Evolutionary conservation across 2,329 filamentous ascomycete species (phyloP), one percentile per base, ranked within the genome.

Genomic region (Arthrobotrys entomopaga): DNA sequence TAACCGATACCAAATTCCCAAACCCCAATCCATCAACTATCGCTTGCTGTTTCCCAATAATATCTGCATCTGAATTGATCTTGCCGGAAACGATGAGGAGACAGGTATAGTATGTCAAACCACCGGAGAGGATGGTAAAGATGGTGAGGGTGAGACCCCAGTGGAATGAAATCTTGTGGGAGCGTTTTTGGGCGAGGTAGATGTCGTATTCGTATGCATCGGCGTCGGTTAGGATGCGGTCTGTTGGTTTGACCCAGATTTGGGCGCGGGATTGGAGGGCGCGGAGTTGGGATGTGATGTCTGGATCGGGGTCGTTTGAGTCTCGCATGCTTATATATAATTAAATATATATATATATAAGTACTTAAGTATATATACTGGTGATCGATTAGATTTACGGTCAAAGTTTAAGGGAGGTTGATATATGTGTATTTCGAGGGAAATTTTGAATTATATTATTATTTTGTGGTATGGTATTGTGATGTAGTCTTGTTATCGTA

Each of bases 161-260:
- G 20, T 59, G 24, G 50, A 67, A 61, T 15, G 69, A 63, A 15
- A 73, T 59, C 2, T 60, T 48, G n/a, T 29, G 43, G 38, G 69
- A 73, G 20, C 8, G 15, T 52, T 53, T 56, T 46, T 65, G 46
- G 19, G 67, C 53, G 3, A 38, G 53, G 49, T 65, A 72, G 38
- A 29, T 24, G 50, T 74, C 63, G 38, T 67, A 74, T 59, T 74
- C 70, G 57, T 74, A 74, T 40, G 70, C 70, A n/a, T 74, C 70
- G 46, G 70, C 56, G 7, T 66, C 70, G 40, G 56, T 67, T 24
- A 74, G 63, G 50, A 74, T 59, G 22, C 56, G 56, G 58, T 74
- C 70, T 22, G 70, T 74, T 16, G 70, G 70, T 48, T 61, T 67
- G 40, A 74, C 42, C 70, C 63, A 74, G 20, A 74, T 49, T 49